Base-by-base conservation (phyloP, 352 stramenopile species). In the Phytopythium helicoides region DNA sequence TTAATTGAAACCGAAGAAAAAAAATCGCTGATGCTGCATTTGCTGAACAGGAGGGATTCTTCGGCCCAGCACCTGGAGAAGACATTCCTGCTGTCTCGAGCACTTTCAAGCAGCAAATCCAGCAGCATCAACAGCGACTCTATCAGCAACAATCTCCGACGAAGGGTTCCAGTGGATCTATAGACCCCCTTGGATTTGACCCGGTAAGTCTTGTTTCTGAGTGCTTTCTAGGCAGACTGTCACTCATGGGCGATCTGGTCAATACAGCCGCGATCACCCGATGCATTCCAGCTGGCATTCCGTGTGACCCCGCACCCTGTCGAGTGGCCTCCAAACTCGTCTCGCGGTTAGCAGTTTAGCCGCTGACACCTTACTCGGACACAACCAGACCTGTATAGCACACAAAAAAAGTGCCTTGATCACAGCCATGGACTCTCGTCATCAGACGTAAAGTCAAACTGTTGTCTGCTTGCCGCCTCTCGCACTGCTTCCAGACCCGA, bases 361-460 rank as follows among this genome's bases (percentile, higher is more conserved):
- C n/a, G 11, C 15, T 19, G 16, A 19, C 46, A 52, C 28, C 15
- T 12, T n/a, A 39, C 19, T 10, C 3, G 15, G 16, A 16, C 33
- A 23, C 23, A 44, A 45, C 19, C n/a, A n/a, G n/a, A 54, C 15
- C 48, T 28, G 23, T n/a, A 28, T 15, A 47, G 23, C 28, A 34
- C 21, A 40, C 8, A 7, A n/a, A 40, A 23, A 23, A 25, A 15
- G 31, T 18, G 6, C 23, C 36, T 35, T 33, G n/a, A 19, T 58
- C 28, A 68, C 48, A 28, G 39, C 49, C 45, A 52, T 10, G 16
- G 58, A 65, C 47, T 44, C 62, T 66, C 49, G 7, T 68, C 55
- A 18, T 68, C 67, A 25, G 50, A 52, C 9, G 60, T 69, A 56
- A 83, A 83, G 41, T 78, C 62, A 35, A 78, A 83, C 18, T 76